Evolutionary conservation across 2,329 filamentous ascomycete genomes (phyloP), one percentile per base, ranked within the genome.

Genomic region (Metarhizium guizhouense): DNA sequence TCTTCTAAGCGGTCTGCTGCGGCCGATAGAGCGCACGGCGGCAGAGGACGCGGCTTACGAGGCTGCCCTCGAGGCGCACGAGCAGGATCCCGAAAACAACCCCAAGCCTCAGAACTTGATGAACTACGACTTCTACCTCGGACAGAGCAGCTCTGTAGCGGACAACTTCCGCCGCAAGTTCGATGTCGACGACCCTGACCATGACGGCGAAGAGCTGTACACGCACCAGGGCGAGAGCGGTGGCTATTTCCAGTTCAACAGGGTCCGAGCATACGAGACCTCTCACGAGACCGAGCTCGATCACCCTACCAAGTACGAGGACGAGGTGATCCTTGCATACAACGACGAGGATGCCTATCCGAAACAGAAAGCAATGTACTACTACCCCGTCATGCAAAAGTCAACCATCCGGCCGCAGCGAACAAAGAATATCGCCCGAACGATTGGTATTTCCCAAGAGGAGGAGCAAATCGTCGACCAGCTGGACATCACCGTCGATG

Each of bases 111-210:
- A 77, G 55, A 79, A 81, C 59, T 72, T 77, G 54, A 80, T 83
- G 72, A 81, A 85, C 65, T 87, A 87, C 68, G 82, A 87, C 64
- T 84, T 84, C 67, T 88, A 83, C 69, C 75, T 88, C 29, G 74
- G 79, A 6, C 76, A 81, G 53, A 76, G 72, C 7, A 59, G 68
- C 25, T 64, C 70, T 4, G 74, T 77, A 1, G 78, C 78, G 38
- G 70, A 75, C 11, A 76, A 74, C 48, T 86, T 88, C 71, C 80
- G 82, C 58, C 72, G 77, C 61, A 82, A 79, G 65, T 85, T 86
- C 63, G 80, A 85, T 64, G 68, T 80, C 6, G 72, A 80, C 58
- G 80, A 84, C 62, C 72, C 77, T 2, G 75, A 81, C 18, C 76
- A 76, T 57, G 78, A 81, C 57, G 75, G 78, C 52, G 74, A 79